Evolutionary conservation across 208 protist species (phyloP).

Genomic region (Naegleria gruberi): DNA sequence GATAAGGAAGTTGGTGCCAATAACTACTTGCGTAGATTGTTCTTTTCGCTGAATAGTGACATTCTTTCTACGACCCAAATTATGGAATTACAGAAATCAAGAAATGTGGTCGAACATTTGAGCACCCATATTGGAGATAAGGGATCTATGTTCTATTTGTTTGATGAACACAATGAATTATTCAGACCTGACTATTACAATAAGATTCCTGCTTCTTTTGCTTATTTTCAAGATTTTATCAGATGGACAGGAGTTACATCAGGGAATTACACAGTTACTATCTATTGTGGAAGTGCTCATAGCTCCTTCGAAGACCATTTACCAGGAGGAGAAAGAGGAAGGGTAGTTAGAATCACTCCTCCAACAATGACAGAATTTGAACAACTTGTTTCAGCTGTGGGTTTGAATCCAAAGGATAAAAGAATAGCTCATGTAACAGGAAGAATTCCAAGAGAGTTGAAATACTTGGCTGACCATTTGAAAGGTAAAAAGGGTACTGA

Average conservation of each 20-base stretch:
- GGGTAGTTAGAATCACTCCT: not conserved
- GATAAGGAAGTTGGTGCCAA: not conserved
- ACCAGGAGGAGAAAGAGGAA: not conserved
- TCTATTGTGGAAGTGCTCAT: conserved; percentile 2
- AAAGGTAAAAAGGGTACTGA: no score
- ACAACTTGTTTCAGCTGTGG: not conserved
- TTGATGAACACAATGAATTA: conserved; percentile 6
- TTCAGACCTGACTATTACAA: not conserved
- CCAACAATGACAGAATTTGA: not conserved
- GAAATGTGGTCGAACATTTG: not conserved
- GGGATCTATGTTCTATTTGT: not conserved
- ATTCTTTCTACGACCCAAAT: not conserved
- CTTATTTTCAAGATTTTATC: not conserved
- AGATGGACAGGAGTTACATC: not conserved
- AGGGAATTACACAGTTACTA: not conserved
- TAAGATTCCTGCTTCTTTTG: not conserved
- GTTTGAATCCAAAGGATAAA: not conserved
- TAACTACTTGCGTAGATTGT: not conserved
- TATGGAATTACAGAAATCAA: not conserved
- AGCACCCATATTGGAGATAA: not conserved
- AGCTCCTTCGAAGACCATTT: not conserved
- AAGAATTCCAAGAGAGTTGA: not conserved
- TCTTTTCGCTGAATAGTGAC: not conserved
- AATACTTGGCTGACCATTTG: no score
- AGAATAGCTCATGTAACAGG: not conserved